These are phyloP conservation scores for Acacia crassicarpa DNA, from an alignment of 306 rosid genomes.

Conservation along the genomic window DNA sequence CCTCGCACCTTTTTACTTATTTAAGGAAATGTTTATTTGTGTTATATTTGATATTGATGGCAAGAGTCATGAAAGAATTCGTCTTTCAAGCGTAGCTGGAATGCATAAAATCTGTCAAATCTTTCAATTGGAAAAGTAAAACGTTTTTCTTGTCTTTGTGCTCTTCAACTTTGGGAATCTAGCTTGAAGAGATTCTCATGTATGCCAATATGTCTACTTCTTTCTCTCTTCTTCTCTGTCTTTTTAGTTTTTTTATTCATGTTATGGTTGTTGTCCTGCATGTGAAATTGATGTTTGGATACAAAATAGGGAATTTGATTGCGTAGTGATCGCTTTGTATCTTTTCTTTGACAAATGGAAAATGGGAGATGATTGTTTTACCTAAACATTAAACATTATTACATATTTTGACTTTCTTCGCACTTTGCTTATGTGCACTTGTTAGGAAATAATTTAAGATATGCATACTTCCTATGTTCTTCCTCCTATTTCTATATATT, in stretches of 20 bases:
- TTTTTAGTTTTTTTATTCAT: not conserved
- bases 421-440: constrained; percentile 14
- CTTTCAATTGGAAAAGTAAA: constrained; percentile 24
- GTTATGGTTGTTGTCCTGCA: constrained; percentile 12
- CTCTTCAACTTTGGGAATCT: constrained; percentile 16
- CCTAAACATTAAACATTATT: constrained; percentile 5
- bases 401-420: not conserved
- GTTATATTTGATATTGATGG: constrained; percentile 31
- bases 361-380: not conserved
- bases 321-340: not conserved
- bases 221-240: not conserved
- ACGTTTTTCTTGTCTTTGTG: constrained; percentile 1
- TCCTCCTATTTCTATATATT: constrained; percentile 1
- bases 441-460: not conserved
- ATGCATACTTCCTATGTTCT: not conserved
- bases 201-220: not conserved
- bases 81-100: constrained; percentile 16
- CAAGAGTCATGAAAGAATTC: constrained; percentile 17
- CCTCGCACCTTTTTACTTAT: constrained; percentile 1
- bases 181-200: constrained; percentile 13
- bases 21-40: not conserved
- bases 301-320: constrained; percentile 6
- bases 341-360: constrained; percentile 1
- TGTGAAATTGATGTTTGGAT: not conserved
- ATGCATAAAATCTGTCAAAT: not conserved